Evolutionary conservation across 768 basidiomycete species (phyloP), one percentile per base, ranked within the genome.

Genomic region (Lactarius pseudohatsudake): DNA sequence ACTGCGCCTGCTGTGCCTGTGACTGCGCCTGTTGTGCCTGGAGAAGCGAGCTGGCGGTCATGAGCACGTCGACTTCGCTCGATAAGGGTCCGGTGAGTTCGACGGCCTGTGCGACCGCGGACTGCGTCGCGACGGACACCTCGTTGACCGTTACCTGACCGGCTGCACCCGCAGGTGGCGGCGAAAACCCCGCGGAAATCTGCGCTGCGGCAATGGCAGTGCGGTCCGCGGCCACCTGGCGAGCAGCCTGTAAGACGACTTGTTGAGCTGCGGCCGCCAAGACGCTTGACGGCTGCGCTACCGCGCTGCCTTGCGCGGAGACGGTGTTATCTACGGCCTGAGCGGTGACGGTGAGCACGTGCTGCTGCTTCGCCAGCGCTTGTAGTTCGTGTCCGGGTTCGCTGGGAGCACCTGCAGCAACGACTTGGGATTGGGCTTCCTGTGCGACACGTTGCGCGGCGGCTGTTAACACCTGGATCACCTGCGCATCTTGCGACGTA

Each of bases 81-180:
- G 89, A 89, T 50, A 83, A 76, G 18, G 86, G 84, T 36, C 90
- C 89, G 47, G 86, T 86, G 74, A 87, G 85, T 72, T 88, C 89
- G 45, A 94, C 91, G 45, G 92, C 92, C 73, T 88, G 85, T 40
- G 91, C 92, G 66, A 94, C 91, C 22, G 91, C 92, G 18, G 88
- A 84, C 73, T 91, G 87, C 30, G 92, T 84, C 57, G 83, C 84
- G 41, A 82, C 82, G 6, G 84, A 85, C 26, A 84, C 83, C 64
- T 85, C 84, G 64, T 82, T 82, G 57, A 85, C 83, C 5, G 84
- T 84, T 30, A 85, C 81, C 64, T 81, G 80, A 6, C 75, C n/a
- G 0, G 45, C 72, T 30, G 78, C 66, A n/a, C 74, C 72, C 26
- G 72, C 59, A 7, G 74, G 75, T 2, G 72, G 72, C 1, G 76